These are phyloP conservation scores for Trametes cingulata DNA, from an alignment of 768 basidiomycete genomes.

Conservation along the genomic window DNA sequence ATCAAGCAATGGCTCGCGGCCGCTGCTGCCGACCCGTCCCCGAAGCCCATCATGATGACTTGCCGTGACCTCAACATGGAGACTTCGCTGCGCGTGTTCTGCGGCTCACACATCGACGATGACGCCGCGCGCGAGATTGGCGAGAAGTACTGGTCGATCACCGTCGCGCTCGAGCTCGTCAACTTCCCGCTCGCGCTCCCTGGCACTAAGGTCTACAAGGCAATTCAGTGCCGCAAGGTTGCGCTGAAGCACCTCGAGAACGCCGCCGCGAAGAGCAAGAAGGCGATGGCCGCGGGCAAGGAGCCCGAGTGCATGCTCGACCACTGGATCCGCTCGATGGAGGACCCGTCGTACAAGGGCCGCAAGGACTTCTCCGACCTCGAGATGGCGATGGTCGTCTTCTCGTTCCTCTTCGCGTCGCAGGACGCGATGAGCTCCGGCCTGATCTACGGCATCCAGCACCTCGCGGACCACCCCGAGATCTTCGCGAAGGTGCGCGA, in stretches of 20 bases:
- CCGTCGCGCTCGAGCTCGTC: constrained; percentile 93
- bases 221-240: constrained; percentile 85
- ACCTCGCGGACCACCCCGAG: constrained; percentile 90
- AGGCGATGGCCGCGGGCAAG: constrained; percentile 74
- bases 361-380: constrained; percentile 85
- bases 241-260: constrained; percentile 79
- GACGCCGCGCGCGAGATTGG: constrained; percentile 77
- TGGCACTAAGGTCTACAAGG: constrained; percentile 95
- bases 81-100: constrained; percentile 93
- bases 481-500: constrained; percentile 85
- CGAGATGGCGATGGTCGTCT: constrained; percentile 96
- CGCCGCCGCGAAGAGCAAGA: constrained; percentile 80
- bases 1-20: constrained; percentile 70
- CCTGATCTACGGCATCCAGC: constrained; percentile 94
- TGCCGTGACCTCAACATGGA: constrained; percentile 96
- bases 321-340: constrained; percentile 81
- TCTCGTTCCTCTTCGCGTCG: constrained; percentile 94
- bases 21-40: constrained; percentile 47
- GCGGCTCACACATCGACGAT: constrained; percentile 86
- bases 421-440: constrained; percentile 99
- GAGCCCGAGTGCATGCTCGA: constrained; percentile 91
- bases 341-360: constrained; percentile 67
- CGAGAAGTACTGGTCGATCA: constrained; percentile 96
- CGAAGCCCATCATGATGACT: constrained; percentile 80
- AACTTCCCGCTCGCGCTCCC: constrained; percentile 96